These are phyloP conservation scores for Solanum aculeatissimum DNA, from an alignment of 305 asterid genomes.

Conservation along the genomic window DNA sequence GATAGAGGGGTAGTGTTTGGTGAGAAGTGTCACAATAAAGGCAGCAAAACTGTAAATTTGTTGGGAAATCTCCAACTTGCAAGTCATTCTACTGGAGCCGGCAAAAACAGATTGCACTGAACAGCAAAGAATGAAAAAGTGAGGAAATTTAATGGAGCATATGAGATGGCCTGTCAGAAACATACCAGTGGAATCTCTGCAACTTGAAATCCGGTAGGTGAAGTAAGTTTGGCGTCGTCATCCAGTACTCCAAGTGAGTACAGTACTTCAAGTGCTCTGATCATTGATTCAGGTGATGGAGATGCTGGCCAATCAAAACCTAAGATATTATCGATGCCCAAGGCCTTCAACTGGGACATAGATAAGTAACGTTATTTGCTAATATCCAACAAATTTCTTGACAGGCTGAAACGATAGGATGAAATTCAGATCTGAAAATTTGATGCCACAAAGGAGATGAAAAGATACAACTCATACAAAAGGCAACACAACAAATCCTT, in stretches of 20 bases:
- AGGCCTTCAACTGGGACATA: constrained; percentile 66
- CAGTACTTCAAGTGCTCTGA: constrained; percentile 91
- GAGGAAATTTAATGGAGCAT: background rate
- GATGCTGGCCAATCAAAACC: constrained; percentile 98
- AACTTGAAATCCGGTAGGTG: constrained; percentile 91
- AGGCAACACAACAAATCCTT: background rate
- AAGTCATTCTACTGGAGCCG: background rate
- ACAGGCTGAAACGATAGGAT: background rate
- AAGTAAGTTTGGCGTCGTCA: constrained; percentile 86
- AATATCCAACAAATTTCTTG: background rate
- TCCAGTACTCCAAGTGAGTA: constrained; percentile 90
- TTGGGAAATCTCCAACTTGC: background rate
- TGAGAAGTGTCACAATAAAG: background rate
- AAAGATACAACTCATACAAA: background rate
- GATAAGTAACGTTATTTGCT: constrained; percentile 1
- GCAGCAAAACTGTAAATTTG: background rate
- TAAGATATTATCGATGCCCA: constrained; percentile 90
- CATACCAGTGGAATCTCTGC: constrained; percentile 94
- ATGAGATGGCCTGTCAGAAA: background rate
- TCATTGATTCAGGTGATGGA: constrained; percentile 90
- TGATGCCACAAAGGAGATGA: background rate
- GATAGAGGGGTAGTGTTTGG: background rate
- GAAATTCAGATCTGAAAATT: background rate
- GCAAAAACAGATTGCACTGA: background rate
- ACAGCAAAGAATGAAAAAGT: background rate